Conservation (phyloP, 768 basidiomycete species). For the Mycena olivaceomarginata region DNA sequence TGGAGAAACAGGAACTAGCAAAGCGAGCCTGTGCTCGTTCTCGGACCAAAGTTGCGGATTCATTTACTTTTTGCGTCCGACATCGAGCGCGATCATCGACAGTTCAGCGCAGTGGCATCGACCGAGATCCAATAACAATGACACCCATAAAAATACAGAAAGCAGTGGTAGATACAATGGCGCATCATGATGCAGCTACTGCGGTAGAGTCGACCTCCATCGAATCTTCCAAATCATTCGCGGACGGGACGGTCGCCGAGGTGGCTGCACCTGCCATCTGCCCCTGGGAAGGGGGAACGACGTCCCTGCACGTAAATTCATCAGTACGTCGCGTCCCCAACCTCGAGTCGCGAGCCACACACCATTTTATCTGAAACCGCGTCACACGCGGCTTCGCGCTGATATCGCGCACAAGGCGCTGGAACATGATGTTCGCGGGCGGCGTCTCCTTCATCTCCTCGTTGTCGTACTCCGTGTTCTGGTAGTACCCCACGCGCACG, state of each 20-base stretch:
- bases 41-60: no score
- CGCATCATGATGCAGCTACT: constrained; percentile 3
- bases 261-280: constrained; percentile 77
- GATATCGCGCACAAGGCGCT: constrained; percentile 90
- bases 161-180: constrained; percentile 22
- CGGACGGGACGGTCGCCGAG: constrained; percentile 85
- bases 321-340: constrained; percentile 15
- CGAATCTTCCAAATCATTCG: constrained; percentile 74
- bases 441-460: constrained; percentile 91
- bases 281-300: constrained; percentile 69
- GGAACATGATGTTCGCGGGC: constrained; percentile 82
- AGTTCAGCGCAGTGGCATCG: no score
- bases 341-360: constrained; percentile 48
- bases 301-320: constrained; percentile 70
- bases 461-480: constrained; percentile 98
- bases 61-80: no score
- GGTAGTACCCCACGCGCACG: constrained; percentile 99
- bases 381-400: constrained; percentile 96
- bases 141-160: constrained; percentile 40
- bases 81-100: no score
- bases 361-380: constrained; percentile 93
- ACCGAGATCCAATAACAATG: background rate
- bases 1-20: no score
- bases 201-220: constrained; percentile 33
- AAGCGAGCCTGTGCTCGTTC: no score